Conservation (phyloP, 495 filamentous ascomycete species). For the Trichoderma erinaceum region DNA sequence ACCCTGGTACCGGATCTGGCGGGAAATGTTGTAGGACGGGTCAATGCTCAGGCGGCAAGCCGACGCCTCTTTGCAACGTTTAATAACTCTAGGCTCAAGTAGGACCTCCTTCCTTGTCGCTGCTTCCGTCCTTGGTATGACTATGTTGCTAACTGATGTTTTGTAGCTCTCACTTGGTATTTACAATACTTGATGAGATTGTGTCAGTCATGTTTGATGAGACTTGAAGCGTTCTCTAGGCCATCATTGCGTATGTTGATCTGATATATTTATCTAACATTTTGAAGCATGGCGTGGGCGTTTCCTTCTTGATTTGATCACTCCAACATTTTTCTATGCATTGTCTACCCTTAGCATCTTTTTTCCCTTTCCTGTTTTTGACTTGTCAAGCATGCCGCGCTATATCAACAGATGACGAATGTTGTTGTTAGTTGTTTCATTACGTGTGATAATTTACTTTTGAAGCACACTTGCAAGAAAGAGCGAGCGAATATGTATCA, state of each 20-base stretch:
- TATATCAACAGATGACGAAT: no score
- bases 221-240: neutral
- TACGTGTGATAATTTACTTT: no score
- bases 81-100: slow-evolving; percentile 72
- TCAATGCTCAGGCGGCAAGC: slow-evolving; percentile 78
- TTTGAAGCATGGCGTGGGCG: slow-evolving; percentile 12
- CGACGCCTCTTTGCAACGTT: slow-evolving; percentile 73
- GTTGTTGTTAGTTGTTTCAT: no score
- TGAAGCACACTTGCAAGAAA: no score
- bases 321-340: neutral
- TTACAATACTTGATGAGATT: slow-evolving; percentile 74
- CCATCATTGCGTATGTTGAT: neutral
- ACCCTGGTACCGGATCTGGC: slow-evolving; percentile 77
- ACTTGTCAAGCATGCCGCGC: neutral
- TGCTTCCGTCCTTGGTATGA: neutral
- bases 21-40: slow-evolving; percentile 74
- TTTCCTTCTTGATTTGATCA: neutral
- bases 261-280: neutral
- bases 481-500: no score
- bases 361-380: neutral
- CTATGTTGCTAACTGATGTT: neutral
- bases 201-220: slow-evolving; percentile 65
- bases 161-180: slow-evolving; percentile 64
- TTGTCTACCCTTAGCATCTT: neutral
- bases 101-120: slow-evolving; percentile 21